Conservation (phyloP, 306 rosid genomes). For the Lotus japonicus region DNA sequence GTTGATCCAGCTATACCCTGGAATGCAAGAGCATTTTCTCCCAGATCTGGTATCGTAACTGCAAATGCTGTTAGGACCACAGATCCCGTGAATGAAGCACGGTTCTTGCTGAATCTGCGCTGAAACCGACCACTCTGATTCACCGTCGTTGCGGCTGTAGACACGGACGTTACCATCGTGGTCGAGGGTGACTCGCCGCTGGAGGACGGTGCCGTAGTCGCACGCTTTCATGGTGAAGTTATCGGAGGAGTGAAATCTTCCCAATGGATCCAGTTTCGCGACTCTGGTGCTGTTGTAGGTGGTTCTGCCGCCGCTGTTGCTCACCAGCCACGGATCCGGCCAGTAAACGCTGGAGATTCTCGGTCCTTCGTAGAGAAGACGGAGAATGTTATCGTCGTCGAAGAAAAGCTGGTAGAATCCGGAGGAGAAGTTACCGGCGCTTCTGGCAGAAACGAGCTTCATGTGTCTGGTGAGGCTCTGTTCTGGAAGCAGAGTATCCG, state of each 20-base stretch:
- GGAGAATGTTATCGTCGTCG: constrained; percentile 8
- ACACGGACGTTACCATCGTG: not conserved
- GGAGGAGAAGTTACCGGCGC: not conserved
- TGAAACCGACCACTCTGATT: not conserved
- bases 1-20: not conserved
- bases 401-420: constrained; percentile 6
- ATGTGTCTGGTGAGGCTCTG: not conserved
- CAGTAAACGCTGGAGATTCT: not conserved
- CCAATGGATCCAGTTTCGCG: not conserved
- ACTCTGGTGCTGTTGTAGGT: too few relatives aligned
- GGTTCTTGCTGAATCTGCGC: not conserved
- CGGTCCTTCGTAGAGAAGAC: not conserved
- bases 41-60: not conserved
- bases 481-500: not conserved
- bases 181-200: constrained; percentile 2
- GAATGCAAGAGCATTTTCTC: constrained; percentile 15
- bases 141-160: not conserved
- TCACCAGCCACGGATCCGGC: constrained; percentile 4
- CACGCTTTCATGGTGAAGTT: not conserved
- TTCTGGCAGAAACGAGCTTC: constrained; percentile 6
- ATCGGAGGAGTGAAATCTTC: not conserved
- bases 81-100: constrained; percentile 7
- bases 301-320: not conserved
- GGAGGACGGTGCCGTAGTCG: not conserved
- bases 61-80: constrained; percentile 18